Conservation (phyloP, 768 basidiomycete genomes). For the Podaxis pistillaris region DNA sequence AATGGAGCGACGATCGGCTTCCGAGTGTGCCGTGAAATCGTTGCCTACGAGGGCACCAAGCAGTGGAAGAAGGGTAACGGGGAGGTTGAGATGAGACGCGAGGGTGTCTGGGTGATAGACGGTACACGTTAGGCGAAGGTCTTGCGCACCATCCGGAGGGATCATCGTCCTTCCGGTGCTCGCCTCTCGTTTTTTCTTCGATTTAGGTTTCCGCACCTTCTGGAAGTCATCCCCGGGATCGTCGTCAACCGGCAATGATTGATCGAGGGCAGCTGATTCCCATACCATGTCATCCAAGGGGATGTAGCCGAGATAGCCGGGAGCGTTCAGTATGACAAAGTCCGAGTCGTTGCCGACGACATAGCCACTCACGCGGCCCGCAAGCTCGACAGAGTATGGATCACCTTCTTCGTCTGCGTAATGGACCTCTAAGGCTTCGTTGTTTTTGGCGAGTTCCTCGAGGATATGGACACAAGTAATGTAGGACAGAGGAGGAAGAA, state of each 20-base stretch:
- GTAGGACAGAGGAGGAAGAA: conserved; percentile 69
- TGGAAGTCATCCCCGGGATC: conserved; percentile 50
- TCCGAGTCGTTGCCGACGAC: conserved; percentile 83
- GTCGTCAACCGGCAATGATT: conserved; percentile 31
- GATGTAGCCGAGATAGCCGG: conserved; percentile 76
- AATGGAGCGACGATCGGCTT: conserved; percentile 45
- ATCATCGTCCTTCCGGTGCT: conserved; percentile 41
- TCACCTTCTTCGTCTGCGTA: conserved; percentile 84
- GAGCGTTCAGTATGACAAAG: conserved; percentile 74
- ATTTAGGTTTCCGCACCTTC: conserved; percentile 52
- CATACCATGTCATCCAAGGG: conserved; percentile 77
- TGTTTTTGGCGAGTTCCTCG: conserved; percentile 30
- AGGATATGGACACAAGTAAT: conserved; percentile 58
- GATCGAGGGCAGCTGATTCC: conserved; percentile 34
- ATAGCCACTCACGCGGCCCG: conserved; percentile 68
- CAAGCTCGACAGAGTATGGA: conserved; percentile 81
- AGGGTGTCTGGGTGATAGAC: conserved; percentile 62
- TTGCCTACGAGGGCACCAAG: conserved; percentile 80
- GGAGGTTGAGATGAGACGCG: conserved; percentile 65
- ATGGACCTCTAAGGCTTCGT: conserved; percentile 47
- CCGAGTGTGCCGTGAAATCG: conserved; percentile 62
- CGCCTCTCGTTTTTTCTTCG: conserved; percentile 39
- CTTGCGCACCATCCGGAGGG: conserved; percentile 48
- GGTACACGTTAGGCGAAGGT: conserved; percentile 50
- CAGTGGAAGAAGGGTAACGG: conserved; percentile 71